Evolutionary conservation across 2,329 filamentous ascomycete species (phyloP).

Genomic region (Penicillium nordicum): DNA sequence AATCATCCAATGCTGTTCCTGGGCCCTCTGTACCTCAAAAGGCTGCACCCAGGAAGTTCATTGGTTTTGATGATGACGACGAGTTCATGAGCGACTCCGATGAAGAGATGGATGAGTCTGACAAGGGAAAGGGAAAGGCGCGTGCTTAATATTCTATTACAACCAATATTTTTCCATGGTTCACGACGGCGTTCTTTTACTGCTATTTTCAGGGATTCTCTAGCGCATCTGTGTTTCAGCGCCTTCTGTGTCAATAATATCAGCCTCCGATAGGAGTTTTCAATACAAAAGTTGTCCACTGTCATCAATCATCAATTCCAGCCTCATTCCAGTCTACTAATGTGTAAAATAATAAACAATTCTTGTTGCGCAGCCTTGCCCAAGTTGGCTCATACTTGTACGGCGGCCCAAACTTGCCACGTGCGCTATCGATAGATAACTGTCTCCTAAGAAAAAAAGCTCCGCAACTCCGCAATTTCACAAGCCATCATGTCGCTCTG

Average conservation of each 20-base stretch:
- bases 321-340: neutral
- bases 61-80: constrained; percentile 50
- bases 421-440: constrained; percentile 25
- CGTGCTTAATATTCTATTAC: constrained; percentile 23
- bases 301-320: no score
- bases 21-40: constrained; percentile 28
- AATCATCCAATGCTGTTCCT: constrained; percentile 13
- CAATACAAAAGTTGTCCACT: neutral
- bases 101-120: constrained; percentile 24
- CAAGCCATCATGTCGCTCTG: constrained; percentile 28
- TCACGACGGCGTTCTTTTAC: constrained; percentile 20
- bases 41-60: constrained; percentile 37
- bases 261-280: neutral
- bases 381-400: constrained; percentile 6
- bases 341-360: neutral
- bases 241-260: constrained; percentile 10
- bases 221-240: constrained; percentile 7
- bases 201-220: constrained; percentile 3
- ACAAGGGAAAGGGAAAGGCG: constrained; percentile 39
- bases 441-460: constrained; percentile 19
- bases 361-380: neutral
- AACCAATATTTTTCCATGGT: constrained; percentile 6
- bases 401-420: constrained; percentile 16
- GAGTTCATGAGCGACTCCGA: constrained; percentile 47
- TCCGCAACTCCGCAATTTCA: constrained; percentile 16